These are phyloP conservation scores for Colletotrichum lupini DNA, from an alignment of 2,329 filamentous ascomycete genomes.

Conservation along the genomic window DNA sequence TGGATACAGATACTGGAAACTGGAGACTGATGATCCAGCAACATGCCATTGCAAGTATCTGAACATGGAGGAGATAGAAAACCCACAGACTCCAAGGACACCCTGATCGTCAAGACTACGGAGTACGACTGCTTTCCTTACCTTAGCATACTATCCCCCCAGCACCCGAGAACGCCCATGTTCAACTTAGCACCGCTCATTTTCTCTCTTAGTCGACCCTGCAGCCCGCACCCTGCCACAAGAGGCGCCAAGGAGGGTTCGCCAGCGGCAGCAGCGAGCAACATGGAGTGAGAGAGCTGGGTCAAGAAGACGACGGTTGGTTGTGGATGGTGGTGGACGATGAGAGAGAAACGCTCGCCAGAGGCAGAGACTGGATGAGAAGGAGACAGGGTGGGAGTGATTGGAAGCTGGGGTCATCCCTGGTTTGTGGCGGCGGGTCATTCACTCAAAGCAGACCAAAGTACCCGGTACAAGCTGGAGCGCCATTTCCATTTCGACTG, in stretches of 20 bases:
- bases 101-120: conserved; percentile 25
- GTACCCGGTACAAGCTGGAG: conserved; percentile 20
- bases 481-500: conserved; percentile 25
- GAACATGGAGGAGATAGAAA: neutral
- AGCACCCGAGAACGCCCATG: conserved; percentile 8
- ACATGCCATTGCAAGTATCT: neutral
- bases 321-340: neutral
- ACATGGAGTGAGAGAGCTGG: neutral
- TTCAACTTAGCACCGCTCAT: neutral
- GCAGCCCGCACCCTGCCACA: neutral
- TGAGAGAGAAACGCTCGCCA: neutral
- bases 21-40: neutral
- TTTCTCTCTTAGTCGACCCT: conserved; percentile 8
- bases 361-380: neutral
- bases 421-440: conserved; percentile 16
- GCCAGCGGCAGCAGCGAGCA: conserved; percentile 27
- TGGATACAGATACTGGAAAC: neutral
- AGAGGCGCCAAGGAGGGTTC: conserved; percentile 21
- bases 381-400: neutral
- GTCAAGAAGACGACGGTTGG: neutral
- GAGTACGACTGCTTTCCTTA: neutral
- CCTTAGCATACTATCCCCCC: conserved; percentile 3
- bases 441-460: conserved; percentile 21
- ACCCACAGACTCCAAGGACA: neutral
- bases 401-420: conserved; percentile 19